phyloP scores from a whole-genome alignment of 176 grass and related monocot species.

The Zizania latifolia region DNA sequence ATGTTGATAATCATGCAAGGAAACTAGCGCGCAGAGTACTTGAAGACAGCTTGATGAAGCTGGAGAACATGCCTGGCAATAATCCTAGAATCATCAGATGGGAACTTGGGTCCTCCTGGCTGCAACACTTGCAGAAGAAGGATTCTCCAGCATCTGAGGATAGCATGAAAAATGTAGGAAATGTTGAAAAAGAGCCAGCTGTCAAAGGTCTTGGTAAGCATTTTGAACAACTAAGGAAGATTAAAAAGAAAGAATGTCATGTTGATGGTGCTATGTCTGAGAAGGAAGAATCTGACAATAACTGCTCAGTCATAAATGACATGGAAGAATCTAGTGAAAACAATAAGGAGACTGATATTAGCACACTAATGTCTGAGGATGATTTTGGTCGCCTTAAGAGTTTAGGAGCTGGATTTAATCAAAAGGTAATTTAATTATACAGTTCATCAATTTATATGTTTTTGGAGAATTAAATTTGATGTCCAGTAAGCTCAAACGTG shows the following conservation, averaged over 20 bases:
- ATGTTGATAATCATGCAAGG: slow-evolving; percentile 35
- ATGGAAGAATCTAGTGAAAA: slow-evolving; percentile 21
- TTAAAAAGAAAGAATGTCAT: slow-evolving; percentile 67
- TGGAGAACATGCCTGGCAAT: slow-evolving; percentile 37
- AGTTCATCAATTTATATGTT: slow-evolving; percentile 15
- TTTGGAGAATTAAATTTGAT: slow-evolving; percentile 13
- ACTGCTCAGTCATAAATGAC: slow-evolving; percentile 21
- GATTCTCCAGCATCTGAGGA: slow-evolving; percentile 42
- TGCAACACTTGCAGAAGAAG: slow-evolving; percentile 86
- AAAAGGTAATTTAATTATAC: slow-evolving; percentile 54
- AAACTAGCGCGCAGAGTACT: slow-evolving; percentile 60
- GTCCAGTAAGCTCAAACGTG: neutral
- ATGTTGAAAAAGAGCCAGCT: slow-evolving; percentile 46
- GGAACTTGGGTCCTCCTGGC: slow-evolving; percentile 87
- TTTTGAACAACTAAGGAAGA: slow-evolving; percentile 79
- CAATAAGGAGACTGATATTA: slow-evolving; percentile 43
- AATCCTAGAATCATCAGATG: slow-evolving; percentile 66
- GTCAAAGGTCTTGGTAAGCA: slow-evolving; percentile 90
- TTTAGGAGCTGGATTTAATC: slow-evolving; percentile 64
- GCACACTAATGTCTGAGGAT: slow-evolving; percentile 55
- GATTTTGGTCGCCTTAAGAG: slow-evolving; percentile 58
- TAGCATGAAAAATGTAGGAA: slow-evolving; percentile 26
- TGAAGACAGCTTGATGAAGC: slow-evolving; percentile 58
- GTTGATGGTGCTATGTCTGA: slow-evolving; percentile 31
- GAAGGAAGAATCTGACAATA: slow-evolving; percentile 54